Evolutionary conservation across 345 rosid species (phyloP), one percentile per base, ranked within the genome.

Genomic region (Fremontodendron californicum): DNA sequence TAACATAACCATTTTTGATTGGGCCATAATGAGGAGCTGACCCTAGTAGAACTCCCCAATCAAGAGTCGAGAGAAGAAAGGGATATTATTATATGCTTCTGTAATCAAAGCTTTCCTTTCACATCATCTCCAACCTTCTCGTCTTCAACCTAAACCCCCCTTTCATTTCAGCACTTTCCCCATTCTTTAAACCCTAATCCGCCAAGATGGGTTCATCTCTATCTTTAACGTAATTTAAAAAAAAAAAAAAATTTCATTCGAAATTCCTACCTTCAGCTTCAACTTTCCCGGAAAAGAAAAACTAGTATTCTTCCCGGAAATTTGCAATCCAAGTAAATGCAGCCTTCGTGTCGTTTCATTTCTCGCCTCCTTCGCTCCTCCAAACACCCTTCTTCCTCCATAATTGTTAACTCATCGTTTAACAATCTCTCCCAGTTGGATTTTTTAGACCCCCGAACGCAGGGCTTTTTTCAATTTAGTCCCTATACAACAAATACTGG

Each of bases 291-390:
- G 65, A 60, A 29, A 60, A 18, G 61, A 23, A 55, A 23, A 55
- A 23, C 61, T 15, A 45, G 8, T 13, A 61, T 61, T 61, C 2
- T 31, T 16, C 7, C 40, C 7, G 49, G 48, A 39, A 66, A 66
- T 40, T 66, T 21, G 71, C 49, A 66, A 21, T 71, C 29, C 43
- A 18, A n/a, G 29, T 78, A 78, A 78, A 88, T 90, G 94, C 90
- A 82, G 80, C 69, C 86, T 51, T 82, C 90, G 58, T 75, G 81
- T 49, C 84, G 87, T 45, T 64, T 88, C 35, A 67, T 93, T 73
- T 85, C 88, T 79, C 92, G 92, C 65, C 82, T 90, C 3, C 84
- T 82, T 74, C 85, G 75, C 15, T 85, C 88, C 54, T 82, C 82
- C 27, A 82, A 78, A 46, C 84, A 70, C 72, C 6, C 77, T 75